Conservation (phyloP, 129 eudicot species). For the Silybum marianum region DNA sequence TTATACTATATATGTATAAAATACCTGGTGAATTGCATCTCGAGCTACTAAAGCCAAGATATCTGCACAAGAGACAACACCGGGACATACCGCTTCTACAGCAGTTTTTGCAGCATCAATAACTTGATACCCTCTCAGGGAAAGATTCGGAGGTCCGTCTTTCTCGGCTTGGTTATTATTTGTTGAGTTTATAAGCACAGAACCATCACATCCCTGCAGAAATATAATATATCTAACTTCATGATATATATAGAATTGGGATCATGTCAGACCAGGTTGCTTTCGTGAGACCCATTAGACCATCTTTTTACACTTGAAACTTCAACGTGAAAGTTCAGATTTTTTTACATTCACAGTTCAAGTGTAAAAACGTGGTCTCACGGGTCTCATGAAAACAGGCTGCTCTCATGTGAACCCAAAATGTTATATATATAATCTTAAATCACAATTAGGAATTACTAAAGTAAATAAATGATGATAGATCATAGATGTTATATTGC, state of each 20-base stretch:
- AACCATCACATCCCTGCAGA: slow-evolving; percentile 80
- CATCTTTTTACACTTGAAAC: too few species aligned
- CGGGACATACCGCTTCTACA: slow-evolving; percentile 62
- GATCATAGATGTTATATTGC: too few species aligned
- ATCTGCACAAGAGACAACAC: slow-evolving; percentile 87
- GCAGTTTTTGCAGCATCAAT: slow-evolving; percentile 73
- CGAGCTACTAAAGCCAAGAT: slow-evolving; percentile 72
- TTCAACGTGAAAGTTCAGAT: too few species aligned
- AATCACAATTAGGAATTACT: too few species aligned
- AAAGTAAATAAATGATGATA: too few species aligned
- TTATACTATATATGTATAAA: not conserved
- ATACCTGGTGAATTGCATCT: slow-evolving; percentile 57
- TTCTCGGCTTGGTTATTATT: slow-evolving; percentile 51
- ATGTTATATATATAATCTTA: too few species aligned
- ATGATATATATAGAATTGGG: not conserved
- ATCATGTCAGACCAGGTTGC: too few species aligned
- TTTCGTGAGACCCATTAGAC: too few species aligned
- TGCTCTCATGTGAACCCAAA: too few species aligned
- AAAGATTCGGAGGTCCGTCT: slow-evolving; percentile 48
- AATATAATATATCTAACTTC: not conserved
- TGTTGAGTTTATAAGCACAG: slow-evolving; percentile 59
- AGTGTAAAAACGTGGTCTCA: too few species aligned
- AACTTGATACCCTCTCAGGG: slow-evolving; percentile 60
- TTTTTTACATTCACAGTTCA: too few species aligned
- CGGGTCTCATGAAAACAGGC: too few species aligned